Percentiles rank a stretch among this genome's conserved stretches.
Evolutionary conservation across 805 yeast genomes (phyloP).

Genomic region (Jamesozyma hellenica): DNA sequence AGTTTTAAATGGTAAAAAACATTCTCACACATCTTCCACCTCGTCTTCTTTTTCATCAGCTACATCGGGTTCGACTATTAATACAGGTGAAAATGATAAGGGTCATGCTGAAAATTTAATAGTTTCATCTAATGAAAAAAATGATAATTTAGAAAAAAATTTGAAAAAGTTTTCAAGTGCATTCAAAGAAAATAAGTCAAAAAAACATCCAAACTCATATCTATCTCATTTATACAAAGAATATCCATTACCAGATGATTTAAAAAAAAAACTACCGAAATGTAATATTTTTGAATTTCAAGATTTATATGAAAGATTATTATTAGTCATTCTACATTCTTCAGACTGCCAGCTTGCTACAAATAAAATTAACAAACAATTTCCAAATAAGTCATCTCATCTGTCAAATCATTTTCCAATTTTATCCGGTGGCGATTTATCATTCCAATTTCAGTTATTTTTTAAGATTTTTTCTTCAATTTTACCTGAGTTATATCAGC

Average conservation of each 20-base stretch:
- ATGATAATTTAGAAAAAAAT: neutral
- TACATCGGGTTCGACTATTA: neutral
- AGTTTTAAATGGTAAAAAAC: constrained; percentile 21
- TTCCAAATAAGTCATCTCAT: constrained; percentile 5
- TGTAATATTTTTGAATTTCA: constrained; percentile 41
- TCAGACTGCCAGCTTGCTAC: constrained; percentile 38
- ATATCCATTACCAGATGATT: constrained; percentile 21
- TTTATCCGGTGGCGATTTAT: constrained; percentile 27
- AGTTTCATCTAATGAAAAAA: neutral
- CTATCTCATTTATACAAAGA: constrained; percentile 19
- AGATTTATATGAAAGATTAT: constrained; percentile 65
- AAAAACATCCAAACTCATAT: neutral
- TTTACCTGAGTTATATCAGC: constrained; percentile 69
- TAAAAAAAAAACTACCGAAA: constrained; percentile 15
- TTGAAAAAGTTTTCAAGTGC: neutral
- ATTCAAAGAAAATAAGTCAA: neutral
- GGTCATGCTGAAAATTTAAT: neutral
- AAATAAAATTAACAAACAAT: constrained; percentile 5
- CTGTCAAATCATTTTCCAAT: constrained; percentile 24
- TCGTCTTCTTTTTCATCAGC: neutral
- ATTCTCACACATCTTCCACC: constrained; percentile 5
- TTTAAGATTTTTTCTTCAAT: constrained; percentile 51
- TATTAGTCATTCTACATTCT: constrained; percentile 63
- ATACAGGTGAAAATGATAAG: neutral
- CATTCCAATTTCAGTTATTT: constrained; percentile 31